Conservation (phyloP, 1,284 basidiomycete genomes). For the Cutaneotrichosporon arboriforme region DNA sequence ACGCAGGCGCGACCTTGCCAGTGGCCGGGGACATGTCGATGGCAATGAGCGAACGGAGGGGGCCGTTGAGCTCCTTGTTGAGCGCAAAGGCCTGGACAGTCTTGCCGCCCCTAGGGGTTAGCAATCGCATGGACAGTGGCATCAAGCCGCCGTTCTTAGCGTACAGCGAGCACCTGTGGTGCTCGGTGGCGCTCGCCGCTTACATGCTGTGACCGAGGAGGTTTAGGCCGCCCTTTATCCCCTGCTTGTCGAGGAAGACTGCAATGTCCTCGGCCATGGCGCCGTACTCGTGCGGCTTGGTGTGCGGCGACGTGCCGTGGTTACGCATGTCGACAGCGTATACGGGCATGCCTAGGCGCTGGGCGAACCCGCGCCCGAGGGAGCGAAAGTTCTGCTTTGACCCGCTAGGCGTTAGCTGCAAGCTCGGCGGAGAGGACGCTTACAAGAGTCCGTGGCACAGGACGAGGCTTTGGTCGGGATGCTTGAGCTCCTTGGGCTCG, state of each 20-base stretch:
- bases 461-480: conserved; percentile 44
- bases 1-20: conserved; percentile 54
- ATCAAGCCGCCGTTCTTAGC: no score
- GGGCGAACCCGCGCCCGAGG: conserved; percentile 51
- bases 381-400: conserved; percentile 58
- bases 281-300: conserved; percentile 49
- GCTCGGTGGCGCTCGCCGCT: no score
- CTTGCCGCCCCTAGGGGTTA: conserved; percentile 52
- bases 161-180: no score
- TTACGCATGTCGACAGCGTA: conserved; percentile 55
- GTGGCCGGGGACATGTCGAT: conserved; percentile 55
- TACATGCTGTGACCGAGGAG: conserved; percentile 56
- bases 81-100: conserved; percentile 54
- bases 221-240: conserved; percentile 45
- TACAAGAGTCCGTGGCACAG: conserved; percentile 53
- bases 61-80: conserved; percentile 41
- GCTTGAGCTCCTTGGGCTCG: conserved; percentile 14
- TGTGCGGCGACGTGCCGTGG: conserved; percentile 54
- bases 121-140: no score
- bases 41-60: conserved; percentile 49
- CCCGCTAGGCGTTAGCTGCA: conserved; percentile 37
- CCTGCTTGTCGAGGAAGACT: conserved; percentile 47
- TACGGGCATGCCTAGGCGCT: conserved; percentile 50
- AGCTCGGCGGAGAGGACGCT: conserved; percentile 8
- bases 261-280: conserved; percentile 50